Evolutionary conservation across 2,329 filamentous ascomycete genomes (phyloP), one percentile per base, ranked within the genome.

Genomic region (Neonectria punicea): DNA sequence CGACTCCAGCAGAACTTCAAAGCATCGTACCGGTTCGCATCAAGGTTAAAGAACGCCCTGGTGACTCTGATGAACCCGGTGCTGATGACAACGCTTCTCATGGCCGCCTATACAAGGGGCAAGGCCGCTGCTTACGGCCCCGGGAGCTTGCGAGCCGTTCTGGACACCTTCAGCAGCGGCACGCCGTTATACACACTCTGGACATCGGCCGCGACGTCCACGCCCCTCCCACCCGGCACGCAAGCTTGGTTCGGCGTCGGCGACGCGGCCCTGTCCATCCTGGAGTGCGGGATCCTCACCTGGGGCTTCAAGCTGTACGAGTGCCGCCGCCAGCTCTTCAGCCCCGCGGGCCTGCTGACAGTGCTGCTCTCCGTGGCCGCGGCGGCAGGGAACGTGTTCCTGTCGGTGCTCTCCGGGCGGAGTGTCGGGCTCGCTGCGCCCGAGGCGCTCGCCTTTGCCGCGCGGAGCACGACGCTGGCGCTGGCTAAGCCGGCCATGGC

Each of bases 261-360:
- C 9, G 84, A 86, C 64, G 73, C 81, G 4, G 84, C 85, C 0
- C 77, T 82, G 1, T 82, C 83, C 0, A 72, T 86, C 3, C 82
- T 87, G 3, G 83, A 86, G 69, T 80, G 82, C 4, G 85, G 84
- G 11, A 84, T 87, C 25, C 78, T 86, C 3, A 78, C 81, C 4
- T 87, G 85, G 85, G 85, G 85, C 0, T 81, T 87, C 67, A 87
- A 86, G 73, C 77, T 87, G 4, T 85, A 82, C 68, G 83, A 85
- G 66, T 85, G 83, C 73, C 82, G 84, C 4, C 66, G 69, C 2
- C 82, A 84, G 54, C 77, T 87, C 1, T 78, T 83, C 50, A 85
- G 82, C 22, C 68, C 77, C 1, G 79, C 79, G 0, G 84, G 85
- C 0, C 41, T 82, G 5, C 73, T 80, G 2, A 80, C 81, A 0